Percentiles rank a stretch among this genome's conserved stretches.
phyloP scores from a whole-genome alignment of 163 green algal genomes.

The Chlamydomonas reinhardtii region DNA sequence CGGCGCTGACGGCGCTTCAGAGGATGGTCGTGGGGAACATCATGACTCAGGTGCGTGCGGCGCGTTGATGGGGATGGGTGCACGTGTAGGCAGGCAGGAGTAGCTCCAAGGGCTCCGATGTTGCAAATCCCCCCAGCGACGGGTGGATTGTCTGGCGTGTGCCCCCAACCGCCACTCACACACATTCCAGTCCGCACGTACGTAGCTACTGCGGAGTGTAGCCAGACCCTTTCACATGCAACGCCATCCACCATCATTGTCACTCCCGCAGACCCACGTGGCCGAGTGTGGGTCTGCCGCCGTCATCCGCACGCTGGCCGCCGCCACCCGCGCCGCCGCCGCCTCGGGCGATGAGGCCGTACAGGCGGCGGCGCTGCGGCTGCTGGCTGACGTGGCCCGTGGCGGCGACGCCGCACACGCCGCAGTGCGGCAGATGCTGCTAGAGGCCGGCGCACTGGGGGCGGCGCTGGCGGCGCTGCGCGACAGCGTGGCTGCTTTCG shows the following conservation, averaged over 20 bases:
- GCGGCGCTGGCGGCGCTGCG: neutral
- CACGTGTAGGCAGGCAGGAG: no score
- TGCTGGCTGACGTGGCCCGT: neutral
- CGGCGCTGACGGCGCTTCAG: constrained; percentile 8
- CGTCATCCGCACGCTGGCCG: neutral
- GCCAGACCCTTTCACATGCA: no score
- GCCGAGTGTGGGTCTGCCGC: neutral
- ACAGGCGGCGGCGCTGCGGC: constrained; percentile 1
- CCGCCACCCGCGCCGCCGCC: no score
- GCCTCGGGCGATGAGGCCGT: neutral
- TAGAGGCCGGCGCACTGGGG: neutral
- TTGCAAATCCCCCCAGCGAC: no score
- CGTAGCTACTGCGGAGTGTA: no score
- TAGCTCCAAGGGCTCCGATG: no score
- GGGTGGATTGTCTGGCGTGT: no score
- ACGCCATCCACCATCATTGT: no score
- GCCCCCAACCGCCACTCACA: no score
- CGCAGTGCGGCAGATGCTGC: neutral
- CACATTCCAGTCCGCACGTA: no score
- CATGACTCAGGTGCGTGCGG: constrained; percentile 18
- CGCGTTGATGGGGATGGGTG: neutral
- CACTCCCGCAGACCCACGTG: constrained; percentile 36
- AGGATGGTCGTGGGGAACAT: neutral
- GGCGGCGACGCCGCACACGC: constrained; percentile 19
- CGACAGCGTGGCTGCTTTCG: no score